phyloP scores from a whole-genome alignment of 371 early-diverging fungal species.

The Syncephalis fuscata region DNA sequence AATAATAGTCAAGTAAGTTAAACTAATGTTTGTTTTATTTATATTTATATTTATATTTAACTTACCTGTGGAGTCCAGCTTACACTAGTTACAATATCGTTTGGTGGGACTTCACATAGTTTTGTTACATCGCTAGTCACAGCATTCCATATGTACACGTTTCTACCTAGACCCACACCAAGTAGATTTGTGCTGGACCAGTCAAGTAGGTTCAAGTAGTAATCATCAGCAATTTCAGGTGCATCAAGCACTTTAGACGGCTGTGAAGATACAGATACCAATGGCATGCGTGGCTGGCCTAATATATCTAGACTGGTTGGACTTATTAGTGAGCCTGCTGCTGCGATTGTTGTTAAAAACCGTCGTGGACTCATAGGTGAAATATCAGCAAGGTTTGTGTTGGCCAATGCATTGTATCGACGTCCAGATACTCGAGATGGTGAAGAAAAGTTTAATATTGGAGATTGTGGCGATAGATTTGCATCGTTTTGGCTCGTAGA shows the following conservation, averaged over 20 bases:
- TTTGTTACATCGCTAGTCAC: constrained; percentile 53
- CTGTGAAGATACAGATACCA: constrained; percentile 11
- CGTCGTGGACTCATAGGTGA: too few relatives aligned
- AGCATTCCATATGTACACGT: constrained; percentile 90
- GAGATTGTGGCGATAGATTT: too few relatives aligned
- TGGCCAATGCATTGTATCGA: too few relatives aligned
- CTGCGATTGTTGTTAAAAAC: too few relatives aligned
- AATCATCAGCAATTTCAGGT: constrained; percentile 88
- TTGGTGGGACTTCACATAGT: constrained; percentile 35
- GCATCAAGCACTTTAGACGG: constrained; percentile 65
- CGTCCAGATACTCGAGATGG: too few relatives aligned
- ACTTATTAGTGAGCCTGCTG: too few relatives aligned
- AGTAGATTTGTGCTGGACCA: constrained; percentile 77
- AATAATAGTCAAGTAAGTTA: constrained; percentile 12
- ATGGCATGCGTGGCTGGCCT: constrained; percentile 2
- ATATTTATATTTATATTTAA: neutral
- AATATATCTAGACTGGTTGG: too few relatives aligned
- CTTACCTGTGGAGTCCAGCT: constrained; percentile 40
- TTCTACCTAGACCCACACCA: constrained; percentile 75
- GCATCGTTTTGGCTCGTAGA: too few relatives aligned
- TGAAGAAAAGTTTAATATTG: too few relatives aligned
- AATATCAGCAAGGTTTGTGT: too few relatives aligned
- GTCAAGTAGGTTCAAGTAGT: constrained; percentile 92
- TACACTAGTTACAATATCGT: constrained; percentile 46
- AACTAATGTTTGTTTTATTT: neutral